Evolutionary conservation across 305 asterid species (phyloP), one percentile per base, ranked within the genome.

Genomic region (Fraxinus ornus): DNA sequence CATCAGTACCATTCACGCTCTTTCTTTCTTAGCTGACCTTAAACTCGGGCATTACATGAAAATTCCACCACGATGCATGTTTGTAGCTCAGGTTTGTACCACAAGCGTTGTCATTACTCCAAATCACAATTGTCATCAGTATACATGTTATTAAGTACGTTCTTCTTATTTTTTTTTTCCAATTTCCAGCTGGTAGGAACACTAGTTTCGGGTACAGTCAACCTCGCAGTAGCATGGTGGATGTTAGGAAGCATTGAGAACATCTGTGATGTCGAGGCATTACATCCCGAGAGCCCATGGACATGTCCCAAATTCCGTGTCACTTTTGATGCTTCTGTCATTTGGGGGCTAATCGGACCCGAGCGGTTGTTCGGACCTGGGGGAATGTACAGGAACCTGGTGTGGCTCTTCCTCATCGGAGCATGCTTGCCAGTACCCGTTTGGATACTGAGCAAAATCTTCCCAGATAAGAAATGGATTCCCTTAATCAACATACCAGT

Each of bases 11-110:
- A 86, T 94, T n/a, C 99, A 96, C 5, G 98, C 99, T 26, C 97
- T 96, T 73, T 94, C 98, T 19, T 96, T 96, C 89, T 87, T 96
- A 44, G 94, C 99, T 0, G 99, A 96, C 89, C 99, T 96, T 19
- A 96, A 96, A 83, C 98, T 96, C 1, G 99, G 99, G 2, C 99
- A 94, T 87, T 96, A 96, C 93, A 93, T 96, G 99, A 96, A 96
- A 88, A 96, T 96, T 68, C 99, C 99, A 5, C 99, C 98, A 0
- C 88, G 97, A 73, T 87, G 92, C 97, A 94, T 96, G 99, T 96
- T 85, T 86, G 84, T 88, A 5, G 98, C 99, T 84, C 99, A 95
- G 97, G 98, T 94, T 75, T n/a, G 52, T 73, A 19, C 76, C 49
- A 71, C 70, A n/a, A 28, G 33, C 37, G 6, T 75, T 70, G 57